Evolutionary conservation across 1,284 basidiomycete species (phyloP).

Genomic region (Apiotrichum sp.): DNA sequence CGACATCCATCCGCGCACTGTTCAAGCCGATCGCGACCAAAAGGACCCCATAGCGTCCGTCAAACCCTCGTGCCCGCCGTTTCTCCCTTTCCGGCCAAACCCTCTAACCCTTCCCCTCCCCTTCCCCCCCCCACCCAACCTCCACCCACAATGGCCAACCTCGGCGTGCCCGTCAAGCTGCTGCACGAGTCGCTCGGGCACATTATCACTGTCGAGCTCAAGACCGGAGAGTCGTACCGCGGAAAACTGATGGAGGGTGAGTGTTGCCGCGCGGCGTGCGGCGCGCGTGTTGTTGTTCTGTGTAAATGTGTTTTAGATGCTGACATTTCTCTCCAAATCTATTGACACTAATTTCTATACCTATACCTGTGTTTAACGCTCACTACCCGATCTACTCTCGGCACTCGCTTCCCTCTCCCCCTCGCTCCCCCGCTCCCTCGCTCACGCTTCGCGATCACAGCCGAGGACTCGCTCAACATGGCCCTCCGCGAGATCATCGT

Average conservation of each 20-base stretch:
- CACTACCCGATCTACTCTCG: slow-evolving; percentile 5
- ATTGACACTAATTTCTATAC: too few species aligned
- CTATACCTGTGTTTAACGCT: neutral
- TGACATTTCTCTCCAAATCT: too few species aligned
- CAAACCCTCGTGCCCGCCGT: too few species aligned
- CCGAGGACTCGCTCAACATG: slow-evolving; percentile 98
- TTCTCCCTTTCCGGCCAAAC: too few species aligned
- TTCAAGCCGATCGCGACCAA: too few species aligned
- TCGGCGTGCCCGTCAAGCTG: slow-evolving; percentile 87
- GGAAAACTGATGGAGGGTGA: slow-evolving; percentile 92
- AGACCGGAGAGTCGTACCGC: slow-evolving; percentile 87
- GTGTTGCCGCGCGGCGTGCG: slow-evolving; percentile 6
- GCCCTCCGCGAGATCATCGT: slow-evolving; percentile 95
- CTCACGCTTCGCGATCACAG: slow-evolving; percentile 49
- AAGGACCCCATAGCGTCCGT: too few species aligned
- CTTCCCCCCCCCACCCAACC: neutral
- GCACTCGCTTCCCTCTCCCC: neutral
- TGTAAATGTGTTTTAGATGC: too few species aligned
- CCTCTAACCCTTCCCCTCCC: too few species aligned
- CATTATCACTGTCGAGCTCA: slow-evolving; percentile 93
- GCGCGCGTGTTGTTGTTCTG: neutral
- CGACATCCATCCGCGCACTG: too few species aligned
- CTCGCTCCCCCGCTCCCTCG: neutral
- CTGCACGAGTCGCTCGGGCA: slow-evolving; percentile 92
- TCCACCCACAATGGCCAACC: slow-evolving; percentile 49